A percentile compares a stretch with the other conserved stretches of the same genome.
Conservation (phyloP, 2,329 filamentous ascomycete species). For the Helotiales sp. region DNA sequence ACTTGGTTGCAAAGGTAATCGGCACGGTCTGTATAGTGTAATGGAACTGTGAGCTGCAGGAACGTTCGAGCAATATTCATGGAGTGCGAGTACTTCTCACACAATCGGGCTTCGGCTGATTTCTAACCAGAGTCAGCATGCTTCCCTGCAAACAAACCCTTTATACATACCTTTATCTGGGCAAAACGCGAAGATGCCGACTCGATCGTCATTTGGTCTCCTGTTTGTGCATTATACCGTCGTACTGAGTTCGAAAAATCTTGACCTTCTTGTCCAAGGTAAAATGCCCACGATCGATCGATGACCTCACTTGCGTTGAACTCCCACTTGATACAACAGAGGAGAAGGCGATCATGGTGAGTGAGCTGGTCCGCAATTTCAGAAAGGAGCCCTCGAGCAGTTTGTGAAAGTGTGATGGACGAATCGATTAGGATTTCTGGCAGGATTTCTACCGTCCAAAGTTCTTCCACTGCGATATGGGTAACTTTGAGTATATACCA, state of each 20-base stretch:
- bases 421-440: not conserved
- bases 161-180: not conserved
- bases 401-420: not conserved
- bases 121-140: not conserved
- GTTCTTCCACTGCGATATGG: not conserved
- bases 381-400: not conserved
- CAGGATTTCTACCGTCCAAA: not conserved
- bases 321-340: conserved; percentile 5
- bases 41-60: not conserved
- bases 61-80: not conserved
- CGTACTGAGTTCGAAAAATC: not conserved
- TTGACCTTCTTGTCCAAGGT: not conserved
- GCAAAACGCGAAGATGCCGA: not conserved
- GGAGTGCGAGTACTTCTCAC: not conserved
- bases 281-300: not conserved
- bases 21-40: not conserved
- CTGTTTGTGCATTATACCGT: not conserved
- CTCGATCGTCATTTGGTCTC: not conserved
- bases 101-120: not conserved
- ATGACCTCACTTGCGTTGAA: not conserved
- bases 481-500: not conserved
- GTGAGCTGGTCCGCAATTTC: not conserved
- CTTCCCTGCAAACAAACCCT: not conserved
- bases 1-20: not conserved
- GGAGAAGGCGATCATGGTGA: not conserved